phyloP scores from a whole-genome alignment of 2,329 filamentous ascomycete species.

The Scytalidium lignicola region DNA sequence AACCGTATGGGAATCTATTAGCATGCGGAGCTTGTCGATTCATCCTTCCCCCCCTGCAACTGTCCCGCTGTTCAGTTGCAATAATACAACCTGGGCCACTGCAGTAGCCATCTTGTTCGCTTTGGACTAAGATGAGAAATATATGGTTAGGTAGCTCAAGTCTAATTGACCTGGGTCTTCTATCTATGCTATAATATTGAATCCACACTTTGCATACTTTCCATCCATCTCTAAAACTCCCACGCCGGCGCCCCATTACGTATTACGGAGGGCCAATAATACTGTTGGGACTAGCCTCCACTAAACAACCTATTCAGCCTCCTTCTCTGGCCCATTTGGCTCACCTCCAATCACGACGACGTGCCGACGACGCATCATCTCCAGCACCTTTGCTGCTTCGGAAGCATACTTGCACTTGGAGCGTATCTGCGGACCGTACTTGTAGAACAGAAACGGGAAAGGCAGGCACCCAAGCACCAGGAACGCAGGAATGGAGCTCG shows the following conservation, averaged over 20 bases:
- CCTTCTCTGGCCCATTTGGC: constrained; percentile 13
- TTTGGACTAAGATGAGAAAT: not conserved
- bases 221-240: not conserved
- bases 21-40: constrained; percentile 5
- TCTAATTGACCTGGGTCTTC: not conserved
- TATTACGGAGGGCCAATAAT: not conserved
- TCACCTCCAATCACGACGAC: constrained; percentile 15
- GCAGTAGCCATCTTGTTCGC: not conserved
- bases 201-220: not conserved
- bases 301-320: constrained; percentile 14
- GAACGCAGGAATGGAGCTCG: constrained; percentile 29
- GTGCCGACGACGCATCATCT: constrained; percentile 12
- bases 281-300: constrained; percentile 5
- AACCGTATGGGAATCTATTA: constrained; percentile 10
- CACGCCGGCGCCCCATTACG: not conserved
- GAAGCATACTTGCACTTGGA: constrained; percentile 63
- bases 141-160: not conserved
- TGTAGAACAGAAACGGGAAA: constrained; percentile 33
- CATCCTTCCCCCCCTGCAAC: not conserved
- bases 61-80: not conserved
- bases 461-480: constrained; percentile 29
- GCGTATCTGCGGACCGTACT: constrained; percentile 42
- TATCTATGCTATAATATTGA: not conserved
- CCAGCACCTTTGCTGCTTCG: constrained; percentile 47
- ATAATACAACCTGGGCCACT: not conserved